Conservation (phyloP, 306 rosid genomes). For the Lathyrus aphaca region DNA sequence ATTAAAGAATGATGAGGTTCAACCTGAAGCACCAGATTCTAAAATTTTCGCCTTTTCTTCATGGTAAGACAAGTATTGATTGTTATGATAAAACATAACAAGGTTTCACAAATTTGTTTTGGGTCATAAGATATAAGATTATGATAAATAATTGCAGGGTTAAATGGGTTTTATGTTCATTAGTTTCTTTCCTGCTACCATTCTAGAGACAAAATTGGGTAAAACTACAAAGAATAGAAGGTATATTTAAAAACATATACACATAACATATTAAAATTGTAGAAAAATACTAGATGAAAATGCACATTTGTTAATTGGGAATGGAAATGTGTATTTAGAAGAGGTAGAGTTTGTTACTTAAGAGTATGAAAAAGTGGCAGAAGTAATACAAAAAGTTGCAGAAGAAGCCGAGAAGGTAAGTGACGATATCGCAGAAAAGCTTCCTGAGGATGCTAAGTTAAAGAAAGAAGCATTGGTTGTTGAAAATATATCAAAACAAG, state of each 20-base stretch:
- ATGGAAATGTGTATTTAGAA: conserved; percentile 6
- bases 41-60: conserved; percentile 28
- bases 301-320: not conserved
- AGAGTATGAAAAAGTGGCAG: conserved; percentile 54
- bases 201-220: conserved; percentile 40
- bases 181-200: conserved; percentile 42
- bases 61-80: conserved; percentile 21
- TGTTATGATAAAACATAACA: not conserved
- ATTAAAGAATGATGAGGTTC: conserved; percentile 24
- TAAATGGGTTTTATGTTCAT: conserved; percentile 44
- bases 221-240: conserved; percentile 44
- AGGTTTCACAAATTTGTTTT: not conserved
- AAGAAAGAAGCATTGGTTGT: conserved; percentile 49
- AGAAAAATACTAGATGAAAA: too few species aligned
- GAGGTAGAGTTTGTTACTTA: conserved; percentile 46
- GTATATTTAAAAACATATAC: conserved; percentile 19
- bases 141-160: conserved; percentile 43
- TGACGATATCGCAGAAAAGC: conserved; percentile 50
- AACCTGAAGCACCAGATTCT: conserved; percentile 37
- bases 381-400: conserved; percentile 59
- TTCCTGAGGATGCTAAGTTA: conserved; percentile 51
- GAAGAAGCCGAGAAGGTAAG: conserved; percentile 48
- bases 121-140: too few species aligned
- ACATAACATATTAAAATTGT: too few species aligned
- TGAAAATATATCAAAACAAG: conserved; percentile 53